A percentile compares a stretch with the other conserved stretches of the same genome.
These are phyloP conservation scores for Pyricularia pennisetigena DNA, from an alignment of 2,329 filamentous ascomycete genomes.

Conservation along the genomic window DNA sequence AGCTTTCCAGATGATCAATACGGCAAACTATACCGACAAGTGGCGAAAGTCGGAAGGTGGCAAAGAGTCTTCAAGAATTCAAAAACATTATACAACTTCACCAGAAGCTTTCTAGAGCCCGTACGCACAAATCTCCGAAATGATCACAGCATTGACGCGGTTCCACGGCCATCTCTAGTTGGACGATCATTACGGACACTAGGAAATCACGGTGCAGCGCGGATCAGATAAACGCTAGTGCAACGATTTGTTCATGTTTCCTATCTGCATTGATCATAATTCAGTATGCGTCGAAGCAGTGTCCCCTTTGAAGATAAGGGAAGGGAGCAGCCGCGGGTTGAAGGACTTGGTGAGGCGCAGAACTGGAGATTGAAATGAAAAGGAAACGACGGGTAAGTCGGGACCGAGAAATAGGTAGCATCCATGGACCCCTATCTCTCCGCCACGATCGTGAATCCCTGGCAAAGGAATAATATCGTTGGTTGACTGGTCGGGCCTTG, in stretches of 20 bases:
- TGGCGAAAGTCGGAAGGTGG: not conserved
- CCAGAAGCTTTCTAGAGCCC: not conserved
- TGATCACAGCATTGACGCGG: not conserved
- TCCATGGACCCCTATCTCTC: not conserved
- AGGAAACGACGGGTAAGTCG: not conserved
- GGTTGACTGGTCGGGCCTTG: not conserved
- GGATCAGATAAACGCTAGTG: not conserved
- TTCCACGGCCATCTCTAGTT: not conserved
- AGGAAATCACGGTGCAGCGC: not conserved
- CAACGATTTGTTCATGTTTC: not conserved
- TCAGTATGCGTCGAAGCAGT: not conserved
- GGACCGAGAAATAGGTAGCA: not conserved
- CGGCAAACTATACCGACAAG: not conserved
- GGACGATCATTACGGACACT: not conserved
- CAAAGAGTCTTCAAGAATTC: too few relatives aligned
- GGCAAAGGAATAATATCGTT: not conserved
- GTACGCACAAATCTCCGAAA: not conserved
- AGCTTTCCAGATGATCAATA: not conserved
- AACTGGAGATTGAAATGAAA: not conserved
- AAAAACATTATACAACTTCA: not conserved
- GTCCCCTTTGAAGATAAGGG: not conserved
- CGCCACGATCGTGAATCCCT: not conserved
- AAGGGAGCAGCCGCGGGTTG: not conserved
- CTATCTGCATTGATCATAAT: not conserved
- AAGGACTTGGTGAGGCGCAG: not conserved